phyloP scores from a whole-genome alignment of 2,329 filamentous ascomycete species.

The Neurospora crassa region DNA sequence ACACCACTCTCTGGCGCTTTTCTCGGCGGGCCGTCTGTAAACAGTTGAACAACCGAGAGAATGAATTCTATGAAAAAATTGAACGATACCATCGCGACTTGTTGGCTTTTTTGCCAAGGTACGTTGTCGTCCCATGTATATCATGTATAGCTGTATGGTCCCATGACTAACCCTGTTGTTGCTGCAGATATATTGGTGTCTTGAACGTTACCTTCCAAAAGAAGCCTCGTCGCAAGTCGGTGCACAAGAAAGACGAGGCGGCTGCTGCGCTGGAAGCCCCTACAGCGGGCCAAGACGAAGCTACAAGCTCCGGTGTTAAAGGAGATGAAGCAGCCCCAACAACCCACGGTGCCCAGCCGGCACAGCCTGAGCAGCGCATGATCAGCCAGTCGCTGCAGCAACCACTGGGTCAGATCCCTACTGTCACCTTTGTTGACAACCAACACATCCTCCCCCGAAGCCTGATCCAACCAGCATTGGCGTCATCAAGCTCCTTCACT shows the following conservation, averaged over 20 bases:
- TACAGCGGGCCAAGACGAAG: slow-evolving; percentile 23
- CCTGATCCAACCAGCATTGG: slow-evolving; percentile 54
- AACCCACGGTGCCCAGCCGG: slow-evolving; percentile 12
- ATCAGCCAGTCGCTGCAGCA: slow-evolving; percentile 69
- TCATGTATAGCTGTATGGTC: slow-evolving; percentile 9
- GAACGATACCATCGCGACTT: slow-evolving; percentile 85
- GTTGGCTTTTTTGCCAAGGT: slow-evolving; percentile 83
- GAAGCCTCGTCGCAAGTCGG: slow-evolving; percentile 56
- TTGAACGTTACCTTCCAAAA: slow-evolving; percentile 94
- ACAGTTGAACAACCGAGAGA: slow-evolving; percentile 94
- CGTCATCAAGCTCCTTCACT: slow-evolving; percentile 17
- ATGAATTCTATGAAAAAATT: slow-evolving; percentile 96
- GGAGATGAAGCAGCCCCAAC: slow-evolving; percentile 10
- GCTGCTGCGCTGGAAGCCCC: slow-evolving; percentile 25
- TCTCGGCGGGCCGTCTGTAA: slow-evolving; percentile 94
- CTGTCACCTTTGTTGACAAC: slow-evolving; percentile 90
- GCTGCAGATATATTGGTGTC: slow-evolving; percentile 81
- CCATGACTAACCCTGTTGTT: slow-evolving; percentile 2
- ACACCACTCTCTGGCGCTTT: slow-evolving; percentile 93
- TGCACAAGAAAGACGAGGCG: slow-evolving; percentile 39
- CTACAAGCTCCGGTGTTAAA: slow-evolving; percentile 10
- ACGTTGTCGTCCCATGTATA: slow-evolving; percentile 24
- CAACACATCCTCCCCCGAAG: slow-evolving; percentile 84
- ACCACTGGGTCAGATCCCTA: slow-evolving; percentile 58
- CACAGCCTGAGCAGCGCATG: slow-evolving; percentile 30